Evolutionary conservation across 495 filamentous ascomycete genomes (phyloP).

Genomic region (Pseudoneurospora amorphoporcata): DNA sequence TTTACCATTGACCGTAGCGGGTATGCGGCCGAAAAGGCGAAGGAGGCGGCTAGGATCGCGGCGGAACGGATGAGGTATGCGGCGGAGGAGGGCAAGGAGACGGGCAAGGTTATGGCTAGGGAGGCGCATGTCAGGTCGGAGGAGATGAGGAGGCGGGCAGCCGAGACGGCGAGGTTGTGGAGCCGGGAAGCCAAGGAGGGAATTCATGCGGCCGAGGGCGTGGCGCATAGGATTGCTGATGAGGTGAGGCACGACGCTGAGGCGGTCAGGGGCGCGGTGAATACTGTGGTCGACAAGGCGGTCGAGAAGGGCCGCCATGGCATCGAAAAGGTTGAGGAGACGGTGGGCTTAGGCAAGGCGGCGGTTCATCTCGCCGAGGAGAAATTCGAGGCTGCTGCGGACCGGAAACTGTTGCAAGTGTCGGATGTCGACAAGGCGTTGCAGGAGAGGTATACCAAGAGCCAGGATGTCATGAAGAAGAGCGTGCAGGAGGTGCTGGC

Average conservation of each 20-base stretch:
- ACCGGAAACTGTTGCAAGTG: conserved; percentile 19
- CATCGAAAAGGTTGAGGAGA: neutral
- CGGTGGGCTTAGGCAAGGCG: conserved; percentile 14
- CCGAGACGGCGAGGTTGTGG: conserved; percentile 11
- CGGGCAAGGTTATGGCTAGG: conserved; percentile 17
- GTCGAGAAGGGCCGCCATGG: conserved; percentile 22
- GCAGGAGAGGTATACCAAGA: conserved; percentile 32
- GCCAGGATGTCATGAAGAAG: conserved; percentile 21
- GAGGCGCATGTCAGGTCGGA: conserved; percentile 7
- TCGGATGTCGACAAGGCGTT: conserved; percentile 37
- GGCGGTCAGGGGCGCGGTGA: conserved; percentile 10
- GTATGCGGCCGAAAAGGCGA: neutral
- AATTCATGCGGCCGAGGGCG: conserved; percentile 6
- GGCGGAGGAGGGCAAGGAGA: conserved; percentile 23
- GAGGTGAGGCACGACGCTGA: neutral
- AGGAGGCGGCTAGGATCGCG: conserved; percentile 16
- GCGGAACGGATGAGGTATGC: conserved; percentile 8
- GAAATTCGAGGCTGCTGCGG: conserved; percentile 13
- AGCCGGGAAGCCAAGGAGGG: conserved; percentile 6
- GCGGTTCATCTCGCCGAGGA: conserved; percentile 19
- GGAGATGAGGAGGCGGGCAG: neutral
- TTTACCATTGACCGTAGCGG: conserved; percentile 1
- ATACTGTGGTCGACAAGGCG: conserved; percentile 19
- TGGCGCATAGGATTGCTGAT: conserved; percentile 2
- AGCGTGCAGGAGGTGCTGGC: conserved; percentile 34